Evolutionary conservation across 1,284 basidiomycete species (phyloP).

Genomic region (Lentinus polychrous): DNA sequence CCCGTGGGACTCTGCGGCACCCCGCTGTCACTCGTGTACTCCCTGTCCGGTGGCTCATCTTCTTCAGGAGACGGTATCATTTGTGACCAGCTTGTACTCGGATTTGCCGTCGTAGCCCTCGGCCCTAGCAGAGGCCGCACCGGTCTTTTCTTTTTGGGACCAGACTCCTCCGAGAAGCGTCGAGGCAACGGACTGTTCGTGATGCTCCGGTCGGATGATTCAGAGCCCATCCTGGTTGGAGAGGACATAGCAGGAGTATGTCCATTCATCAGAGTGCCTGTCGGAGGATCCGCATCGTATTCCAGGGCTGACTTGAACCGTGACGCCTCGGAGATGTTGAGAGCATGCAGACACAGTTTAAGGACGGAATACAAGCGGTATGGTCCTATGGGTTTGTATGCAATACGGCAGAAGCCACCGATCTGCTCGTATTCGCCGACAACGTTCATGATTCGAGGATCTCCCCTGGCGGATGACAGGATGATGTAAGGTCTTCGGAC

Average conservation of each 20-base stretch:
- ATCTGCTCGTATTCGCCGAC: slow-evolving; percentile 67
- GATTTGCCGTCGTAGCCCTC: slow-evolving; percentile 44
- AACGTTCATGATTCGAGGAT: slow-evolving; percentile 53
- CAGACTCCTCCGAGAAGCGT: slow-evolving; percentile 46
- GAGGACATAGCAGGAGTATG: no score
- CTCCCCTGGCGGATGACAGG: slow-evolving; percentile 66
- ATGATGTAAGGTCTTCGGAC: slow-evolving; percentile 66
- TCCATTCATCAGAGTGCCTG: background rate
- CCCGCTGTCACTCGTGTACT: slow-evolving; percentile 9
- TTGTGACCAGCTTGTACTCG: slow-evolving; percentile 33
- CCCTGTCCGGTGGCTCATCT: slow-evolving; percentile 11
- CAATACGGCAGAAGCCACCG: slow-evolving; percentile 82
- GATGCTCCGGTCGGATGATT: slow-evolving; percentile 15
- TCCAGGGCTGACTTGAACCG: slow-evolving; percentile 1
- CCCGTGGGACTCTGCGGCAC: slow-evolving; percentile 27
- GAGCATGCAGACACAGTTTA: slow-evolving; percentile 63
- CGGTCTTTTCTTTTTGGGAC: slow-evolving; percentile 9
- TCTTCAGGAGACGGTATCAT: slow-evolving; percentile 28
- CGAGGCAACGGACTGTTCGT: slow-evolving; percentile 23
- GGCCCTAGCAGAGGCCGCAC: slow-evolving; percentile 37
- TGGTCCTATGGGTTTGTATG: slow-evolving; percentile 90
- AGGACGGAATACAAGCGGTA: slow-evolving; percentile 65
- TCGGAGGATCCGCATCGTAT: background rate
- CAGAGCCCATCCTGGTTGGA: background rate
- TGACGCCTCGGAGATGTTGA: slow-evolving; percentile 38